These are phyloP conservation scores for Aspergillus felis DNA, from an alignment of 2,329 filamentous ascomycete species.

Conservation along the genomic window DNA sequence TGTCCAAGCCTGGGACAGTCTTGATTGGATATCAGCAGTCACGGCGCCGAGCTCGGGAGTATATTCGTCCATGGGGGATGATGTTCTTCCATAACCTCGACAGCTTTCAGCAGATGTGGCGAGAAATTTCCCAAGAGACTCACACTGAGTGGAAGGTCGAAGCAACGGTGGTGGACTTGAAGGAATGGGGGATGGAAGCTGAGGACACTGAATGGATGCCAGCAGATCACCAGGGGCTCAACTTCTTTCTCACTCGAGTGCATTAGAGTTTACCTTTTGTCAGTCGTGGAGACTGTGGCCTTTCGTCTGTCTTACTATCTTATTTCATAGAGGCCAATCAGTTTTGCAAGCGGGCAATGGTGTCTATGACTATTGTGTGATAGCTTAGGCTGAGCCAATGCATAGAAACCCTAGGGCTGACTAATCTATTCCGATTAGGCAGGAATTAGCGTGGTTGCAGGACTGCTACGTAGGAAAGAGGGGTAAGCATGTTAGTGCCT, in stretches of 20 bases:
- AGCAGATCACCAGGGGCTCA: background rate
- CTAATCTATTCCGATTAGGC: too few species aligned
- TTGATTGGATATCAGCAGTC: constrained; percentile 5
- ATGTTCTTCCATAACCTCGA: constrained; percentile 4
- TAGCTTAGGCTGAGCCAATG: too few species aligned
- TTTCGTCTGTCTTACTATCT: too few species aligned
- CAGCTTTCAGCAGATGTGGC: background rate
- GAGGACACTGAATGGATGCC: constrained; percentile 8
- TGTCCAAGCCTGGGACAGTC: constrained; percentile 1
- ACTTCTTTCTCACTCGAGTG: background rate
- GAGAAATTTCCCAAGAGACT: background rate
- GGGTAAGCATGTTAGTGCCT: too few species aligned
- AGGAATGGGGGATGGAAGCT: constrained; percentile 4
- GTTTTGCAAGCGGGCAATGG: too few species aligned
- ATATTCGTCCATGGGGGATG: constrained; percentile 3
- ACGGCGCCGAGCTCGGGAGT: background rate
- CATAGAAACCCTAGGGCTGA: too few species aligned
- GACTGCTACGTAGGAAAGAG: too few species aligned
- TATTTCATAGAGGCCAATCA: too few species aligned
- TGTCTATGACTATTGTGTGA: too few species aligned
- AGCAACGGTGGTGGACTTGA: background rate
- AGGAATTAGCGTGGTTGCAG: too few species aligned
- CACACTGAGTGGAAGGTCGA: background rate
- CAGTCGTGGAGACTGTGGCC: too few species aligned
- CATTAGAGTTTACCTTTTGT: too few species aligned